phyloP scores from a whole-genome alignment of 306 rosid species.

The Pyrus pyrifolia region DNA sequence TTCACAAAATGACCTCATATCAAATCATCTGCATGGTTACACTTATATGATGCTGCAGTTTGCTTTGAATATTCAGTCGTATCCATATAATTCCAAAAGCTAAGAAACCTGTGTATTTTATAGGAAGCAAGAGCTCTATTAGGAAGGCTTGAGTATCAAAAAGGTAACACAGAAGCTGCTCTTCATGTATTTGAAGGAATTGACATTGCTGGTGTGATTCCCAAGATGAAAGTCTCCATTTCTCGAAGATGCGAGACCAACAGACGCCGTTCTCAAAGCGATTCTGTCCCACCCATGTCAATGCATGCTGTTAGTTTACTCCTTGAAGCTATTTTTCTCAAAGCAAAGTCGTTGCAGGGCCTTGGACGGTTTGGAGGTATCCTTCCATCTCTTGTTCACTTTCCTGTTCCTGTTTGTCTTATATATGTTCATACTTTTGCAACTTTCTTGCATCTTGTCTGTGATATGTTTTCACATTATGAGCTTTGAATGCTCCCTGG shows the following conservation, averaged over 20 bases:
- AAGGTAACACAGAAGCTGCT: constrained; percentile 79
- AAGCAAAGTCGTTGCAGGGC: constrained; percentile 68
- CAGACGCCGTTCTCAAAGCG: constrained; percentile 50
- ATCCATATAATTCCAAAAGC: background rate
- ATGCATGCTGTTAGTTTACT: constrained; percentile 83
- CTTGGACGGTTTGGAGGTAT: constrained; percentile 85
- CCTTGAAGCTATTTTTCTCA: constrained; percentile 84
- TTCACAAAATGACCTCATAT: background rate
- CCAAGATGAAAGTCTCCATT: constrained; percentile 61
- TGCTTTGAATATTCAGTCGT: background rate
- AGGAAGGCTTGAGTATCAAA: constrained; percentile 92
- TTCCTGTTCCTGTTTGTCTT: background rate
- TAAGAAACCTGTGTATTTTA: constrained; percentile 12
- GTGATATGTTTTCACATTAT: background rate
- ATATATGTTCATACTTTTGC: background rate
- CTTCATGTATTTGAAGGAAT: constrained; percentile 96
- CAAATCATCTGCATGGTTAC: background rate
- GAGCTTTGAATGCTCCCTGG: background rate
- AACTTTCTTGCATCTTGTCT: background rate
- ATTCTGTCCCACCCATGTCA: constrained; percentile 63
- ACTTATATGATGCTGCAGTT: constrained; percentile 5
- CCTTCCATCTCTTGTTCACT: constrained; percentile 5
- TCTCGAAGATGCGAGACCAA: constrained; percentile 51
- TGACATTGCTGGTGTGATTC: constrained; percentile 64
- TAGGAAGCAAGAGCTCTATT: constrained; percentile 96